Conservation (phyloP, 495 filamentous ascomycete species). For the Recurvomyces mirabilis region DNA sequence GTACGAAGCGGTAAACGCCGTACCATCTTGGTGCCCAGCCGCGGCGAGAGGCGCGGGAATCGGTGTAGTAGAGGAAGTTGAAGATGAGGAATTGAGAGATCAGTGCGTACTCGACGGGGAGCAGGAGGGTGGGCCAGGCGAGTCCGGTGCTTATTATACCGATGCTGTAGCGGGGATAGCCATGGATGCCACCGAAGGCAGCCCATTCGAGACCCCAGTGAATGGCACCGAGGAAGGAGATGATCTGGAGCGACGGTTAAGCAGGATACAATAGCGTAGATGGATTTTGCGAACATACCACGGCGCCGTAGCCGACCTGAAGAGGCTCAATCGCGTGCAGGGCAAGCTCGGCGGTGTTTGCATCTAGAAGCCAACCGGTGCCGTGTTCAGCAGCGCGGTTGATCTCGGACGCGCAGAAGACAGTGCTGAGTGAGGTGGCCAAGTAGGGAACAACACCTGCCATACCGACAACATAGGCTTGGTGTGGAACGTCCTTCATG, state of each 20-base stretch:
- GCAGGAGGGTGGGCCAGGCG: constrained; percentile 85
- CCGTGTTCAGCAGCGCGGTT: constrained; percentile 38
- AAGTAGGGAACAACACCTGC: constrained; percentile 87
- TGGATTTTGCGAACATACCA: constrained; percentile 45
- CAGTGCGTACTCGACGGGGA: constrained; percentile 79
- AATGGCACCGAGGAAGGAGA: constrained; percentile 91
- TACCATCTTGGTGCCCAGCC: constrained; percentile 94
- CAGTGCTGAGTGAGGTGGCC: constrained; percentile 75
- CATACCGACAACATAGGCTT: constrained; percentile 71
- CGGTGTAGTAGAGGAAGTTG: constrained; percentile 78
- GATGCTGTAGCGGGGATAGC: constrained; percentile 68
- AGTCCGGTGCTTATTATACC: constrained; percentile 73
- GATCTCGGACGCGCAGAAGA: constrained; percentile 59
- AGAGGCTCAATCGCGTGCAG: constrained; percentile 78
- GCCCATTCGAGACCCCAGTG: constrained; percentile 89
- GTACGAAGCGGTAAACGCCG: constrained; percentile 81
- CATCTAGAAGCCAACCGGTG: constrained; percentile 52
- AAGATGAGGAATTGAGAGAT: constrained; percentile 86
- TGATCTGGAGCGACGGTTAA: constrained; percentile 43
- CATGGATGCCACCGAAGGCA: constrained; percentile 57
- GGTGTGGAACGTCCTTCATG: constrained; percentile 61
- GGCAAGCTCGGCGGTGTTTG: constrained; percentile 59
- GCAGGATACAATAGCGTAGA: constrained; percentile 6
- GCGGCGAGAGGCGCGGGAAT: constrained; percentile 57
- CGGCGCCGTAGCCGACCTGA: constrained; percentile 86